Percentiles rank a stretch among this genome's conserved stretches.
Evolutionary conservation across 2,329 filamentous ascomycete species (phyloP).

Genomic region (Allantophomopsis cytisporea): DNA sequence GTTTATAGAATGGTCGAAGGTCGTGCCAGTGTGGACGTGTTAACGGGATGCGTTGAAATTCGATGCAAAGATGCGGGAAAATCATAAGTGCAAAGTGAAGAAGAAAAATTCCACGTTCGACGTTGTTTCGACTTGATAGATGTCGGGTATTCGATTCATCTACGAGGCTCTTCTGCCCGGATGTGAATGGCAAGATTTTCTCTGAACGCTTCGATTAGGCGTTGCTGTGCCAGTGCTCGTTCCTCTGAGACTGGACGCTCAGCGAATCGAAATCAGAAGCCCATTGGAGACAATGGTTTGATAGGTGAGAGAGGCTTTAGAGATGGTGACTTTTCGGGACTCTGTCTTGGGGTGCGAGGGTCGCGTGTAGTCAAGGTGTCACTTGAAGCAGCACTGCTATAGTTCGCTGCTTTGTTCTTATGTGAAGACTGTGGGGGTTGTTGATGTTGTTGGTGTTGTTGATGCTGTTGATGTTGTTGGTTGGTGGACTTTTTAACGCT

Average conservation of each 20-base stretch:
- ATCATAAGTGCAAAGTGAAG: no score
- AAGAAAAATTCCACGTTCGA: no score
- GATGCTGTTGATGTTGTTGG: neutral
- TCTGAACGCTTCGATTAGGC: no score
- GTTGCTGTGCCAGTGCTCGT: no score
- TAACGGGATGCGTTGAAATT: neutral
- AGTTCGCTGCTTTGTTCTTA: neutral
- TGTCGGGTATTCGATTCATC: neutral
- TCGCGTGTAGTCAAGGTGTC: slow-evolving; percentile 11
- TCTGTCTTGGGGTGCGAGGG: neutral
- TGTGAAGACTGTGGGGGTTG: neutral
- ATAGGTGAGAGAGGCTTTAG: slow-evolving; percentile 45
- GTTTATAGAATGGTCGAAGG: no score
- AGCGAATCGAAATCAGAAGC: slow-evolving; percentile 25
- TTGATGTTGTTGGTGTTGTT: neutral
- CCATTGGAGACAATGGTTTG: slow-evolving; percentile 49
- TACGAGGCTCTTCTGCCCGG: no score
- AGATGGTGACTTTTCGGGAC: slow-evolving; percentile 3
- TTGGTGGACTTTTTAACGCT: slow-evolving; percentile 6
- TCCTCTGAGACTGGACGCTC: neutral
- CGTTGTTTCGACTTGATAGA: neutral
- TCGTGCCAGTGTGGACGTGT: no score
- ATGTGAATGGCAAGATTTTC: no score
- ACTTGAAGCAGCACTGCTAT: neutral
- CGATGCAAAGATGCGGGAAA: slow-evolving; percentile 1